A percentile compares a stretch with the other conserved stretches of the same genome.
Evolutionary conservation across 2,329 filamentous ascomycete genomes (phyloP).

Genomic region (Xylariales sp.): DNA sequence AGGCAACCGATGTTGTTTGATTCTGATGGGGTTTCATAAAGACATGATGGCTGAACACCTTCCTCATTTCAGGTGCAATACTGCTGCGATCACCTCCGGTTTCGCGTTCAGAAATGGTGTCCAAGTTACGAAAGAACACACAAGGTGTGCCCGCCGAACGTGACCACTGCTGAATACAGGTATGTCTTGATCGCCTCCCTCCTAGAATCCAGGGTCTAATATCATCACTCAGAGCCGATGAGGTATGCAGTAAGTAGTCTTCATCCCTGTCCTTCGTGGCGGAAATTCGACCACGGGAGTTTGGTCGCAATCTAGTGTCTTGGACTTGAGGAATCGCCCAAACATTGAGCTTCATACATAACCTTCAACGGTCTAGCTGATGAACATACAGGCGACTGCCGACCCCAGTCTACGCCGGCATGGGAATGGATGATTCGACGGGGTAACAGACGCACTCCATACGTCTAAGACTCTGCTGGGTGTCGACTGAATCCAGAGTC

Average conservation of each 20-base stretch:
- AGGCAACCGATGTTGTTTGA: no score
- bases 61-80: constrained; percentile 25
- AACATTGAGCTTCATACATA: no score
- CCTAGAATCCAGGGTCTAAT: no score
- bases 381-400: constrained; percentile 26
- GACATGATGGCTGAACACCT: no score
- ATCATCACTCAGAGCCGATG: constrained; percentile 27
- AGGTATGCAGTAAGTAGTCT: constrained; percentile 26
- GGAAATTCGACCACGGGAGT: constrained; percentile 7
- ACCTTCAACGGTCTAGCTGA: no score
- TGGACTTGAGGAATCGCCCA: neutral
- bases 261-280: constrained; percentile 7
- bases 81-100: constrained; percentile 27
- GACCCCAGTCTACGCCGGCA: constrained; percentile 23
- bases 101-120: constrained; percentile 28
- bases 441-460: constrained; percentile 21
- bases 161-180: constrained; percentile 28
- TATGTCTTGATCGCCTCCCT: constrained; percentile 14
- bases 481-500: no score
- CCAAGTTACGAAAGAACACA: constrained; percentile 28
- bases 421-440: constrained; percentile 29
- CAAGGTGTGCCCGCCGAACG: constrained; percentile 25
- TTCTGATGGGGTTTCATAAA: no score
- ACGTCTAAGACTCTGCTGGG: constrained; percentile 19
- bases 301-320: neutral